Evolutionary conservation across 129 eudicot genomes (phyloP).

Genomic region (Chrysanthemum seticuspe): DNA sequence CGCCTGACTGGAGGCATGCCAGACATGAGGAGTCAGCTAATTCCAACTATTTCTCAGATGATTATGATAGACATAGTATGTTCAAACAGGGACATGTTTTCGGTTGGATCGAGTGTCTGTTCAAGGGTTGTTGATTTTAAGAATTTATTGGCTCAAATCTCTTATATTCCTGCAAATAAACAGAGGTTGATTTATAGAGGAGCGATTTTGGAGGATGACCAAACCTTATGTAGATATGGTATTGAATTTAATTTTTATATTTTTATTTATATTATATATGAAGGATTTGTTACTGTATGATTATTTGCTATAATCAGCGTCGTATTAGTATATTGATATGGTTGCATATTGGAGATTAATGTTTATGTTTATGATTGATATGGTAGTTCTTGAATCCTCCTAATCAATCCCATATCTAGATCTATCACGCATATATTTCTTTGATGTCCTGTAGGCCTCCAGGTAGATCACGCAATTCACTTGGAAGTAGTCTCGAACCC

Average conservation of each 20-base stretch:
- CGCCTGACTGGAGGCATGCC: constrained; percentile 58
- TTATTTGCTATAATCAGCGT: too few relatives aligned
- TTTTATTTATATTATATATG: neutral
- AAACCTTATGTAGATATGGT: constrained; percentile 85
- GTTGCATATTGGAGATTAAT: too few relatives aligned
- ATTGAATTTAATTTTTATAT: neutral
- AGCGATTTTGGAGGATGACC: constrained; percentile 83
- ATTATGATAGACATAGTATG: constrained; percentile 63
- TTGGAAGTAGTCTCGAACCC: constrained; percentile 90
- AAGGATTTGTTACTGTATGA: too few relatives aligned
- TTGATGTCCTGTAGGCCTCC: constrained; percentile 49
- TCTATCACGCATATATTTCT: neutral
- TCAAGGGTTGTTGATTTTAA: constrained; percentile 61
- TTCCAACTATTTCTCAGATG: constrained; percentile 54
- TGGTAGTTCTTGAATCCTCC: too few relatives aligned
- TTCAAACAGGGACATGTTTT: constrained; percentile 73
- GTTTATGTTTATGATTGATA: too few relatives aligned
- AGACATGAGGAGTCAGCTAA: constrained; percentile 52
- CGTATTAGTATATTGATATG: neutral
- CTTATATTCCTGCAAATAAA: constrained; percentile 72
- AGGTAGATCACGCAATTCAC: constrained; percentile 90
- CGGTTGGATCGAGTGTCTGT: constrained; percentile 52
- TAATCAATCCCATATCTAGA: too few relatives aligned
- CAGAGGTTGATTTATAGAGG: constrained; percentile 90
- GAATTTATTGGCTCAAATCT: constrained; percentile 53